Evolutionary conservation across 2,329 filamentous ascomycete genomes (phyloP), one percentile per base, ranked within the genome.

Genomic region (Ploettnerulaceae sp.): DNA sequence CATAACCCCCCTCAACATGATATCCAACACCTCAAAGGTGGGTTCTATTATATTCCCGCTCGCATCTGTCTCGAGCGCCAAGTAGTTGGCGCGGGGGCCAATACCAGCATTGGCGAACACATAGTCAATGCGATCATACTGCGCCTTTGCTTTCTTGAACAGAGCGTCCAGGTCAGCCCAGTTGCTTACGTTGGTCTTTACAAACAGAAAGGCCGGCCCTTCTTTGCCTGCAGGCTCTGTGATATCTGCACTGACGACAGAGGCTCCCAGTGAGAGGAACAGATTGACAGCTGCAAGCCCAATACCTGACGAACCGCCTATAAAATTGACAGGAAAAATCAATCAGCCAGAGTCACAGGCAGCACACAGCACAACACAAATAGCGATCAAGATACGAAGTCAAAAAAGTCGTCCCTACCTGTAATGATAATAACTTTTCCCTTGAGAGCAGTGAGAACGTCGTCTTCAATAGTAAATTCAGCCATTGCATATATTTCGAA

Each of bases 221-320:
- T 48, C 49, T 5, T 33, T 62, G 2, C 71, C 50, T 0, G 45
- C 17, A 0, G 69, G 64, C 2, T 71, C 62, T 29, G 73, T 71
- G 32, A 80, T 49, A 55, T 83, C 79, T 26, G 68, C 73, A 20
- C 70, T 72, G 48, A 80, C 69, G 14, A 82, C 77, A 12, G 67
- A 69, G 21, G 76, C 78, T 15, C 76, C 77, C 1, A 72, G 61
- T 1, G 69, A 64, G 6, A 81, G 65, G 11, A 81, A 69, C 2
- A 75, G 64, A 7, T 71, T 61, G 6, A 72, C 69, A 1, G 78
- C 79, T 44, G 74, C 74, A 11, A 79, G 69, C 24, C 79, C 78
- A 43, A 82, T 82, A 12, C 79, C 79, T 2, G 76, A 79, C 0
- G 75, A 76, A 46, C 75, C 75, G 38, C 78, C 77, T 72, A 31